Conservation (phyloP, 2,329 filamentous ascomycete species). For the Scedosporium boydii region DNA sequence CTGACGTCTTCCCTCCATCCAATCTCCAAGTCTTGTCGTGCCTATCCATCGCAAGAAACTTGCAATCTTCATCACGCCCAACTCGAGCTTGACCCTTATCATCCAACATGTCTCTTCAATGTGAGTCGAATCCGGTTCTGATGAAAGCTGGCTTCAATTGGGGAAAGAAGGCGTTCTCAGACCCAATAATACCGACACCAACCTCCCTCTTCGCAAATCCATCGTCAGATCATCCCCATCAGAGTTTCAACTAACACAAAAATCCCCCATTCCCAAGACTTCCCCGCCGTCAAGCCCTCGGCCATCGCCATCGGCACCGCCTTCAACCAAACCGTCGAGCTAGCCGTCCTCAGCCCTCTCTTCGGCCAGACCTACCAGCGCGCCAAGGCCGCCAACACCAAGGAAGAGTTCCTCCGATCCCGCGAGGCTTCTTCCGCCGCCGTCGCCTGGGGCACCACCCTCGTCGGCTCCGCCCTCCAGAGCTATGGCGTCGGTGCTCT, state of each 20-base stretch:
- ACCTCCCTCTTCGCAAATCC: background rate
- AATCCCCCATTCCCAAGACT: conserved; percentile 28
- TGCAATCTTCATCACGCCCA: background rate
- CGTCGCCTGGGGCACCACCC: conserved; percentile 80
- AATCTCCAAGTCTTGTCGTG: background rate
- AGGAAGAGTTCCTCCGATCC: conserved; percentile 91
- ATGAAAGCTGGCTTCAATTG: background rate
- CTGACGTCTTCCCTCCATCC: background rate
- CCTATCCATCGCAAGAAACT: conserved; percentile 5
- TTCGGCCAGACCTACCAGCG: conserved; percentile 94
- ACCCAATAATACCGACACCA: background rate
- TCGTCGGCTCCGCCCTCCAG: conserved; percentile 82
- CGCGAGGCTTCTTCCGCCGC: conserved; percentile 86
- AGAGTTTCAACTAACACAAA: conserved; percentile 3
- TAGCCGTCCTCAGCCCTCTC: conserved; percentile 77
- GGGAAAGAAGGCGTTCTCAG: background rate
- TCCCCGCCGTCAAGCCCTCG: conserved; percentile 84
- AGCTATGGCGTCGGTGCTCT: conserved; percentile 82
- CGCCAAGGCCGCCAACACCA: conserved; percentile 82
- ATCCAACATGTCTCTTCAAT: conserved; percentile 34
- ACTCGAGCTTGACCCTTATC: background rate
- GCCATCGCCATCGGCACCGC: conserved; percentile 92
- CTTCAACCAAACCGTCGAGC: conserved; percentile 89
- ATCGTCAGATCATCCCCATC: background rate
- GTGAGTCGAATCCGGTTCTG: conserved; percentile 28